Percentiles rank a stretch among this genome's conserved stretches.
Conservation (phyloP, 345 rosid species). For the Eucalyptus decipiens region DNA sequence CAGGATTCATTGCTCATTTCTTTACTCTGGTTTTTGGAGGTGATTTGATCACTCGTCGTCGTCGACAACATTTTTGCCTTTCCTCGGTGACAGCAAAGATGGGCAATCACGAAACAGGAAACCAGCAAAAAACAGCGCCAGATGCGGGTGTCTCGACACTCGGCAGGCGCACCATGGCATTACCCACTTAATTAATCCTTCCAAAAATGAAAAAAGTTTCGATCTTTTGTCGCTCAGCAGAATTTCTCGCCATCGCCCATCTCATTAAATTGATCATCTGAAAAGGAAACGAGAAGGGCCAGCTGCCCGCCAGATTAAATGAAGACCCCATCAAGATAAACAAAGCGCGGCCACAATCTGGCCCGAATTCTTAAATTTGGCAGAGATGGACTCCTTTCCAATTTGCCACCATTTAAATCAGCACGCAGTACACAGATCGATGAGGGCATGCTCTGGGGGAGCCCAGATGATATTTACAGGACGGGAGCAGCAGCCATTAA, state of each 20-base stretch:
- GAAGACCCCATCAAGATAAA: not conserved
- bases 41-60: not conserved
- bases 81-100: not conserved
- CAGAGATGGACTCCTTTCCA: not conserved
- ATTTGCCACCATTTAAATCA: not conserved
- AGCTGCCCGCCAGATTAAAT: not conserved
- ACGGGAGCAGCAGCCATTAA: not conserved
- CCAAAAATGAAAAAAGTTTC: not conserved
- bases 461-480: not conserved
- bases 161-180: not conserved
- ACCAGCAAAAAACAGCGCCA: not conserved
- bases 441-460: not conserved
- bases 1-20: not conserved
- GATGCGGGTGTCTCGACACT: not conserved
- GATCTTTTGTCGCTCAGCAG: not conserved
- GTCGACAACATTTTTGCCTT: too few relatives aligned
- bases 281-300: not conserved
- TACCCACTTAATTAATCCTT: not conserved
- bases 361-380: not conserved
- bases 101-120: not conserved
- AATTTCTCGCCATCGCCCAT: not conserved
- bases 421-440: not conserved
- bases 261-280: not conserved
- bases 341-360: not conserved
- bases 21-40: not conserved